Percentiles rank a stretch among this genome's conserved stretches.
These are phyloP conservation scores for Tetrahymena malaccensis DNA, from an alignment of 73 alveolate genomes.

Conservation along the genomic window DNA sequence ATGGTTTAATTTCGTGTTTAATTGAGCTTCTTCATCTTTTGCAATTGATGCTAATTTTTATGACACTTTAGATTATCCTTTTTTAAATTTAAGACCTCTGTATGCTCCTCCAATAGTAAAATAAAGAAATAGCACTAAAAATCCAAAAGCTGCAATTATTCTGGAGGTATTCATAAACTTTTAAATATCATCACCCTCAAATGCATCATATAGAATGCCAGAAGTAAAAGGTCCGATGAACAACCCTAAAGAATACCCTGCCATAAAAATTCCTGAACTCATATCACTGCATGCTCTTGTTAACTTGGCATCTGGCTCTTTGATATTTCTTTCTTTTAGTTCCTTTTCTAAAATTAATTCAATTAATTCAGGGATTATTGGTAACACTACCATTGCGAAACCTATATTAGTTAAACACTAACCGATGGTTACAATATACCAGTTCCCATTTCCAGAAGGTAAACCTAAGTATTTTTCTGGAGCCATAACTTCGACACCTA, in stretches of 20 bases:
- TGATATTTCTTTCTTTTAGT: not conserved
- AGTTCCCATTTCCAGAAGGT: not conserved
- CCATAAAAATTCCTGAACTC: conserved; percentile 25
- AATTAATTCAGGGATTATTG: not conserved
- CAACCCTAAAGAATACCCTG: conserved; percentile 28
- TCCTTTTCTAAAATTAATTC: not conserved
- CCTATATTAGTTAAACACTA: not conserved
- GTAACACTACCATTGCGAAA: not conserved
- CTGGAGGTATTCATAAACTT: not conserved
- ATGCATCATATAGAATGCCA: conserved; percentile 27
- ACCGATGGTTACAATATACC: not conserved
- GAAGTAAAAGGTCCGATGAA: conserved; percentile 25
- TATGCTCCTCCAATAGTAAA: not conserved
- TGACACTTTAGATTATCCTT: not conserved
- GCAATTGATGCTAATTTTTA: not conserved
- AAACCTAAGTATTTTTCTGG: not conserved
- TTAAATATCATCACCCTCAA: not conserved
- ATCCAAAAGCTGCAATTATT: not conserved
- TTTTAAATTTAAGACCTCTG: not conserved
- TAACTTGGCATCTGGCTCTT: not conserved
- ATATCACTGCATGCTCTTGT: conserved; percentile 11
- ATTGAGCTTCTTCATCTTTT: not conserved
- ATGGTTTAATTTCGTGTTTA: no score
- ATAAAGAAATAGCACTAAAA: not conserved
- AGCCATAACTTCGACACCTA: not conserved